Conservation (phyloP, 768 basidiomycete species). For the Termitomyces sp. region DNA sequence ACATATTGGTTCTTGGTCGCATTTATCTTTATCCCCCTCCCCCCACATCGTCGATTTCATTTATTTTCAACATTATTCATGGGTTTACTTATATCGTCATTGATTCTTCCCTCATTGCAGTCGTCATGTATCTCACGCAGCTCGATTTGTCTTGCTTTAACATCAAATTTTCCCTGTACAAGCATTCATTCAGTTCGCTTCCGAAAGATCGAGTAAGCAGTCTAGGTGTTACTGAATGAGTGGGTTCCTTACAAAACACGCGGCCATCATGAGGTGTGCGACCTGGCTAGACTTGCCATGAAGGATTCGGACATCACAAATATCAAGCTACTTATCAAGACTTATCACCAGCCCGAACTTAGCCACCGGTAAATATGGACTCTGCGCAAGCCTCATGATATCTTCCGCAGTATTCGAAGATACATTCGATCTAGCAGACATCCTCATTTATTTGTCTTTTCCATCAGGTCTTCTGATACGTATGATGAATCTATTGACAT, state of each 20-base stretch:
- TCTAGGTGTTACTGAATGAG: not conserved
- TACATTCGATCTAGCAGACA: not conserved
- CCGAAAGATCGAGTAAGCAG: conserved; percentile 1
- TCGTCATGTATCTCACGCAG: conserved; percentile 8
- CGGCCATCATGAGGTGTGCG: not conserved
- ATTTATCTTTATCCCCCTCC: conserved; percentile 11
- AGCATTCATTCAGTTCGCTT: not conserved
- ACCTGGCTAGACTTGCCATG: not conserved
- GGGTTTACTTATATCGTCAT: conserved; percentile 6
- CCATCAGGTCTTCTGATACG: not conserved
- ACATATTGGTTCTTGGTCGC: conserved; percentile 5
- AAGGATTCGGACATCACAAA: not conserved
- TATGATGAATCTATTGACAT: not conserved
- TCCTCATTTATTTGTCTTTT: not conserved
- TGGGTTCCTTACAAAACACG: not conserved
- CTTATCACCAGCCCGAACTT: too few species aligned
- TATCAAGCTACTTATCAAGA: not conserved
- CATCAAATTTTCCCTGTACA: conserved; percentile 6
- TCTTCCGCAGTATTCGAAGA: not conserved
- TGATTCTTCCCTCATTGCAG: conserved; percentile 7
- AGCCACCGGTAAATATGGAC: too few species aligned
- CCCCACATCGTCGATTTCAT: conserved; percentile 1
- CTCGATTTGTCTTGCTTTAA: conserved; percentile 13
- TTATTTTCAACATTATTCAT: not conserved
- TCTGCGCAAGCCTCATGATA: not conserved